Conservation (phyloP, 2,329 filamentous ascomycete genomes). For the Hypoxylon rubiginosum region DNA sequence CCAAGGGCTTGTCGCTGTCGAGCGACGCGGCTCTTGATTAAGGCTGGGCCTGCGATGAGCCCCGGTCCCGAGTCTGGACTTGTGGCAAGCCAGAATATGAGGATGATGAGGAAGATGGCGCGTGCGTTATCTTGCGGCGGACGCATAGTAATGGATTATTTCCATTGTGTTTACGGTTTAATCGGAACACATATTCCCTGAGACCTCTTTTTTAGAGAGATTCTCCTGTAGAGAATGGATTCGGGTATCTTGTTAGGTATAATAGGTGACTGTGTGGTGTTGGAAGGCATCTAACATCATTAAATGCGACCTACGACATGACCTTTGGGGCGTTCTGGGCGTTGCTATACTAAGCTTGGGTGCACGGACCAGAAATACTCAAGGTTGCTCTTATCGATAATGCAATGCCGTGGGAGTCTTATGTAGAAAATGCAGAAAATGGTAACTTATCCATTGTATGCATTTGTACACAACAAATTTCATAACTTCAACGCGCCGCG, state of each 20-base stretch:
- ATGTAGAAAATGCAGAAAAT: too few relatives aligned
- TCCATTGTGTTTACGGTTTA: conserved; percentile 49
- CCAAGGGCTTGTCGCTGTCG: conserved; percentile 66
- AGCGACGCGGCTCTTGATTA: conserved; percentile 62
- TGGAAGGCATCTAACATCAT: not conserved
- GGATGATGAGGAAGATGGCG: conserved; percentile 59
- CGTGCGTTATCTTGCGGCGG: conserved; percentile 61
- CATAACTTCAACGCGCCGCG: not conserved
- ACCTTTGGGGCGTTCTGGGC: too few relatives aligned
- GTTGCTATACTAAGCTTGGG: too few relatives aligned
- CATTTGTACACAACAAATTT: not conserved
- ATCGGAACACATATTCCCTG: conserved; percentile 26
- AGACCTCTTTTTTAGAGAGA: conserved; percentile 3
- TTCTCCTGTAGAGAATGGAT: conserved; percentile 12
- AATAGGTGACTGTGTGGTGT: not conserved
- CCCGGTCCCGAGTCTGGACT: conserved; percentile 57
- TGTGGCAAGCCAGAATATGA: conserved; percentile 61
- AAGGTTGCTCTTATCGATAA: not conserved
- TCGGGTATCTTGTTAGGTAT: conserved; percentile 10
- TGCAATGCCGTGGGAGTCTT: not conserved
- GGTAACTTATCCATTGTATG: not conserved
- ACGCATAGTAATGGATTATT: conserved; percentile 59
- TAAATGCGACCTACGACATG: not conserved
- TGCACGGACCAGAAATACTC: too few relatives aligned
- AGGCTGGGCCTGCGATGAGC: conserved; percentile 59